A percentile compares a stretch with the other conserved stretches of the same genome.
phyloP scores from a whole-genome alignment of 1,139 yeast species.

The Hansenula lynferdii region DNA sequence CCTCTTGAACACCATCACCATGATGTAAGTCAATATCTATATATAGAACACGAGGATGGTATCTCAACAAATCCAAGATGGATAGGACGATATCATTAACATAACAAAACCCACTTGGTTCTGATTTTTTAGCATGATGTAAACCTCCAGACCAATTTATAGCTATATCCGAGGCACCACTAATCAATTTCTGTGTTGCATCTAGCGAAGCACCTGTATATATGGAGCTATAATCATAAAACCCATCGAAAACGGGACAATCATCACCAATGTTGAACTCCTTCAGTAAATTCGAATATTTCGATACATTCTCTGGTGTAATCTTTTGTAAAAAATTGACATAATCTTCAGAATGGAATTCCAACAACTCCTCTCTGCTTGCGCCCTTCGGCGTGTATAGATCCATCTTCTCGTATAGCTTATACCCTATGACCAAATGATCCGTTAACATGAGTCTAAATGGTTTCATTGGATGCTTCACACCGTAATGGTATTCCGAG shows the following conservation, averaged over 20 bases:
- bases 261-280: slow-evolving; percentile 96
- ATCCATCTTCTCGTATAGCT: slow-evolving; percentile 87
- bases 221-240: slow-evolving; percentile 80
- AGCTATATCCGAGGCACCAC: slow-evolving; percentile 90
- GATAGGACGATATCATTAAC: slow-evolving; percentile 92
- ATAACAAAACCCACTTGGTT: slow-evolving; percentile 94
- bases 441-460: slow-evolving; percentile 91
- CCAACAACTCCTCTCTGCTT: slow-evolving; percentile 67
- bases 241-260: slow-evolving; percentile 95
- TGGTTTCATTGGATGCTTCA: slow-evolving; percentile 98
- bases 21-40: slow-evolving; percentile 96
- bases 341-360: slow-evolving; percentile 88
- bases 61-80: slow-evolving; percentile 73
- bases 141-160: slow-evolving; percentile 97
- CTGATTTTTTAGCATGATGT: slow-evolving; percentile 94
- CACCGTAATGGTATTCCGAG: slow-evolving; percentile 82
- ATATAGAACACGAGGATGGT: slow-evolving; percentile 87
- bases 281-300: slow-evolving; percentile 53
- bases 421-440: slow-evolving; percentile 81
- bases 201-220: slow-evolving; percentile 93
- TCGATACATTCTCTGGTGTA: slow-evolving; percentile 73
- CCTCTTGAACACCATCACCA: slow-evolving; percentile 98
- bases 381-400: slow-evolving; percentile 80
- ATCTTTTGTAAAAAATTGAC: slow-evolving; percentile 73
- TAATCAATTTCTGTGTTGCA: slow-evolving; percentile 79